Base-by-base conservation (phyloP, 345 rosid genomes). In the Melaleuca quinquenervia region DNA sequence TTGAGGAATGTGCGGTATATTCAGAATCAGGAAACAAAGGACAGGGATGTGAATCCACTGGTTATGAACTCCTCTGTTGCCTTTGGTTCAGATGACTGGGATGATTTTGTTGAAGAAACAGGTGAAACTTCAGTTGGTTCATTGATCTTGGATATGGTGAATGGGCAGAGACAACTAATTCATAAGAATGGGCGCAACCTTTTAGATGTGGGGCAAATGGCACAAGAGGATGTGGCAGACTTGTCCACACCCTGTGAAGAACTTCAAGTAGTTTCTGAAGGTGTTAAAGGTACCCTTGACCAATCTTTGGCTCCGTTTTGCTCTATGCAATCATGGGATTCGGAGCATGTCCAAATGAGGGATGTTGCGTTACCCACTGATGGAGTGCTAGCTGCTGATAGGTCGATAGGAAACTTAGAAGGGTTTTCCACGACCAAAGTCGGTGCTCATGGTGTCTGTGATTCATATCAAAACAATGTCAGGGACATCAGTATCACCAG, bases 51-150 rank as follows among this genome's bases (percentile, higher is more conserved):
- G 87, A 94, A 92, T 90, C 95, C 98, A 5, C 92, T 97, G 85
- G 87, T 90, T 84, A 91, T 97, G 62, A 92, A 90, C 88, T 94
- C 98, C 0, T 91, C 96, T 29, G 94, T 94, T 78, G 98, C 98
- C n/a, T 97, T 93, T 90, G 99, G 98, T 90, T 91, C 91, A 18
- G 91, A 90, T 85, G 99, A 97, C 88, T 96, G 98, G 97, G 94
- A 95, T 90, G 98, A 94, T 87, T 97, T 94, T 90, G 96, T 94
- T 91, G 94, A 85, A 90, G 93, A 94, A 92, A 91, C 92, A 2
- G 91, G 90, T 21, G 91, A 88, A 76, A 84, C 82, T 84, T 78
- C 52, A 88, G 89, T 86, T 82, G 87, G 89, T 88, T 88, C 91
- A 12, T 83, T 92, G 84, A 85, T 84, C 62, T 88, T 91, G 64